Base-by-base conservation (phyloP, 2,329 filamentous ascomycete species). In the Seiridium cupressi region DNA sequence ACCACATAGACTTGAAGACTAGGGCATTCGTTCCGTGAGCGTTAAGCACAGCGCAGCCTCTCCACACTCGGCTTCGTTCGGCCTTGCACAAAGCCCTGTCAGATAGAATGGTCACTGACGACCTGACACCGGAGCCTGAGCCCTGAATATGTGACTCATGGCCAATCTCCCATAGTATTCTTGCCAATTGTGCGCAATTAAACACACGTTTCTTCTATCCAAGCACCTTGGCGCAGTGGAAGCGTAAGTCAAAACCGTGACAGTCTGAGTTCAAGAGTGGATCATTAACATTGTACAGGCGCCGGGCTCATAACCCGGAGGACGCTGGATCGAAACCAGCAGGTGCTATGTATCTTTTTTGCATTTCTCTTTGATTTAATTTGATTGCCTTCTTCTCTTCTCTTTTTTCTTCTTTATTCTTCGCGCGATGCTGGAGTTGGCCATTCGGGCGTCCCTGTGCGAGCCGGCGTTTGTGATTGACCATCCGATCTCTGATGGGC, bases 241-340 rank as follows among this genome's bases (percentile, higher is more conserved):
- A 55, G 51, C 51, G 51, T 26, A 26, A 26, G 18, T 26, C 18
- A 26, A 26, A 26, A 26, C 18, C 18, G 18, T 26, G 18, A 26
- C 18, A 26, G 2, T 26, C 18, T 26, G 18, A 2, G 18, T 26
- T 26, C 18, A 26, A 26, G 18, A 26, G 18, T 26, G 18, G 18
- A 26, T 26, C 18, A 26, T 26, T 26, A 2, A 26, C 18, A 26
- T 26, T 26, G 18, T 26, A 26, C 18, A 26, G 18, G 18, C 51
- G 51, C 38, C 51, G 51, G 51, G 51, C 51, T 55, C 51, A 55
- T 55, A 55, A 55, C 51, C 51, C 51, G 51, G 38, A 55, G 51
- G 51, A 42, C 51, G 11, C 38, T n/a, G n/a, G 51, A 55, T 55
- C 51, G 51, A 55, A 55, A 55, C 51, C n/a, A n/a, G 38, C 11